phyloP scores from a whole-genome alignment of 768 basidiomycete species.

The Boletus huronensis region DNA sequence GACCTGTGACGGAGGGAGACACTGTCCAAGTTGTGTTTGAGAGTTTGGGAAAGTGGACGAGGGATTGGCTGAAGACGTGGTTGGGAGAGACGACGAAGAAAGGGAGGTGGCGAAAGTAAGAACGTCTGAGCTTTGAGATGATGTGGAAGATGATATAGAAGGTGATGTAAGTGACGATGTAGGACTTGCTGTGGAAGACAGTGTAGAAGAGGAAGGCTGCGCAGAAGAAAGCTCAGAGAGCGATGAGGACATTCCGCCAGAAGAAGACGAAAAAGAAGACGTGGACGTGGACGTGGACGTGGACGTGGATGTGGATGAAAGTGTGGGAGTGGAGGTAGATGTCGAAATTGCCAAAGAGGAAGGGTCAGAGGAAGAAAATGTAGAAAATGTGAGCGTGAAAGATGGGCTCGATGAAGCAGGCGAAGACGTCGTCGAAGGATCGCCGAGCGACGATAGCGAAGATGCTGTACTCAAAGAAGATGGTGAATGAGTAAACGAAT shows the following conservation, averaged over 20 bases:
- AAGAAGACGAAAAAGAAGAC: not conserved
- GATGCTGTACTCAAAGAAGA: not conserved
- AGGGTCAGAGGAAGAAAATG: not conserved
- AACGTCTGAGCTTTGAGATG: not conserved
- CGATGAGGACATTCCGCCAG: not conserved
- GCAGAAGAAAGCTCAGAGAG: not conserved
- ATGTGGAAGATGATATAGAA: not conserved
- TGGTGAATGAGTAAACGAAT: not conserved
- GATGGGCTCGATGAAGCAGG: not conserved
- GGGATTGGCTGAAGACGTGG: not conserved
- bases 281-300: not conserved
- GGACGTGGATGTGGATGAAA: not conserved
- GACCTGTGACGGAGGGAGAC: slow-evolving; percentile 12
- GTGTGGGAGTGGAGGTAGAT: not conserved
- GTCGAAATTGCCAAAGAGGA: not conserved
- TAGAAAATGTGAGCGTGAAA: not conserved
- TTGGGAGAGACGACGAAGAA: not conserved
- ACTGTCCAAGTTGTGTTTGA: slow-evolving; percentile 21
- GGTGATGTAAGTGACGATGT: not conserved
- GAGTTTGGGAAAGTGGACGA: slow-evolving; percentile 7
- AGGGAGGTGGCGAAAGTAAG: not conserved
- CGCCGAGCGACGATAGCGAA: not conserved
- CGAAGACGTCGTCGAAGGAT: not conserved
- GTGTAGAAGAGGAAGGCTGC: not conserved
- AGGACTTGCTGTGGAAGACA: not conserved